Evolutionary conservation across 1,284 basidiomycete species (phyloP).

Genomic region (Cryptococcus sp.): DNA sequence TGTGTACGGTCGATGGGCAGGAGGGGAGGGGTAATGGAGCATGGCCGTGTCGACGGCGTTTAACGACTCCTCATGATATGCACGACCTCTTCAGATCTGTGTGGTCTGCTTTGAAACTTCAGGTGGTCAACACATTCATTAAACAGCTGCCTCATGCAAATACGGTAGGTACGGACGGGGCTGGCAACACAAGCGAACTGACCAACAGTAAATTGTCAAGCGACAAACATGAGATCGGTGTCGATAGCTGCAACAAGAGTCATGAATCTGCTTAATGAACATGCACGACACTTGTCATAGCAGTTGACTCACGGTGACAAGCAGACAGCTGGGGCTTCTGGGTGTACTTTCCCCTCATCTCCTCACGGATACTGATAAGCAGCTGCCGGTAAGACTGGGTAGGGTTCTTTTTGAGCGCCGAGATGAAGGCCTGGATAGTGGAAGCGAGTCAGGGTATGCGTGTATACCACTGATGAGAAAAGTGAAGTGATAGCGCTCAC

Average conservation of each 20-base stretch:
- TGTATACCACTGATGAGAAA: slow-evolving; percentile 1
- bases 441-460: slow-evolving; percentile 3
- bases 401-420: slow-evolving; percentile 59
- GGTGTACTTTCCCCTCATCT: slow-evolving; percentile 60
- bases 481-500: slow-evolving; percentile 10
- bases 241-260: slow-evolving; percentile 14
- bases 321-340: slow-evolving; percentile 72
- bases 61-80: background rate
- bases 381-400: slow-evolving; percentile 78
- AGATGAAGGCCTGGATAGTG: slow-evolving; percentile 65
- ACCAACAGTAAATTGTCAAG: slow-evolving; percentile 5
- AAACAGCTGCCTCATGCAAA: too few relatives aligned
- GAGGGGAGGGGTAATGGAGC: background rate
- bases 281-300: background rate
- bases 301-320: slow-evolving; percentile 34
- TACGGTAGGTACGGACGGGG: too few relatives aligned
- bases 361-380: slow-evolving; percentile 62
- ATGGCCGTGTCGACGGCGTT: background rate
- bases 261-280: background rate
- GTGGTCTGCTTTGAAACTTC: too few relatives aligned
- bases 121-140: too few relatives aligned
- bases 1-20: background rate
- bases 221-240: slow-evolving; percentile 17
- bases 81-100: background rate
- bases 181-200: too few relatives aligned